Percentiles rank a stretch among this genome's conserved stretches.
phyloP scores from a whole-genome alignment of 2,329 filamentous ascomycete genomes.

The Aspergillus sp. region DNA sequence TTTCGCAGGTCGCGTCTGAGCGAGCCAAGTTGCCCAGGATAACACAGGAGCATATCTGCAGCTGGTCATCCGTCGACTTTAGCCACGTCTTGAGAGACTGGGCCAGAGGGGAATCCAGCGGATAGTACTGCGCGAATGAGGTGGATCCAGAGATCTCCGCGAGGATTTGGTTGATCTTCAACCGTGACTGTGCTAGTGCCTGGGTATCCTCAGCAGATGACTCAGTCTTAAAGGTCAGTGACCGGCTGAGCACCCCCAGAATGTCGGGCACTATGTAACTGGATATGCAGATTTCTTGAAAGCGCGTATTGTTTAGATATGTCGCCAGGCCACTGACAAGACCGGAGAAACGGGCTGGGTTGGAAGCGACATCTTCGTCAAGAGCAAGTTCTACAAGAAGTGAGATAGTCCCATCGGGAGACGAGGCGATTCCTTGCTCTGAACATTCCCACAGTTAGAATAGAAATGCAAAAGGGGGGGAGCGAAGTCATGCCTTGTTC shows the following conservation, averaged over 20 bases:
- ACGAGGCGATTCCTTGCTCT: constrained; percentile 39
- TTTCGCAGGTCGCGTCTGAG: constrained; percentile 45
- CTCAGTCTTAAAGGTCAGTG: constrained; percentile 30
- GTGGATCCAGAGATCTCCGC: constrained; percentile 44
- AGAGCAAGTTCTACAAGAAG: constrained; percentile 38
- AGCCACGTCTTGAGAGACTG: constrained; percentile 45
- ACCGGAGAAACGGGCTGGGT: constrained; percentile 34
- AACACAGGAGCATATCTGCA: constrained; percentile 50
- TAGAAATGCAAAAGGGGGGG: neutral
- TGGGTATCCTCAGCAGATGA: constrained; percentile 39
- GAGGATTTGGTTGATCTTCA: constrained; percentile 45
- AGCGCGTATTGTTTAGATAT: constrained; percentile 42
- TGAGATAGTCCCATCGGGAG: constrained; percentile 38
- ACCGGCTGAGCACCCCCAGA: constrained; percentile 35
- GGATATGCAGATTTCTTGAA: constrained; percentile 41
- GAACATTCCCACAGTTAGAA: constrained; percentile 11
- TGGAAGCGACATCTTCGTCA: constrained; percentile 27
- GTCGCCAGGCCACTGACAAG: constrained; percentile 36
- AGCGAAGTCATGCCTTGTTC: constrained; percentile 39
- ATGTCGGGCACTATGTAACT: constrained; percentile 35
- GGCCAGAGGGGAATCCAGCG: constrained; percentile 40
- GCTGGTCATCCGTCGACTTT: constrained; percentile 40
- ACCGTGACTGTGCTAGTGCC: constrained; percentile 36
- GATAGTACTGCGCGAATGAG: constrained; percentile 41
- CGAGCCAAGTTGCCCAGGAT: constrained; percentile 52